These are phyloP conservation scores for Aureobasidium musti DNA, from an alignment of 2,329 filamentous ascomycete genomes.

Conservation along the genomic window DNA sequence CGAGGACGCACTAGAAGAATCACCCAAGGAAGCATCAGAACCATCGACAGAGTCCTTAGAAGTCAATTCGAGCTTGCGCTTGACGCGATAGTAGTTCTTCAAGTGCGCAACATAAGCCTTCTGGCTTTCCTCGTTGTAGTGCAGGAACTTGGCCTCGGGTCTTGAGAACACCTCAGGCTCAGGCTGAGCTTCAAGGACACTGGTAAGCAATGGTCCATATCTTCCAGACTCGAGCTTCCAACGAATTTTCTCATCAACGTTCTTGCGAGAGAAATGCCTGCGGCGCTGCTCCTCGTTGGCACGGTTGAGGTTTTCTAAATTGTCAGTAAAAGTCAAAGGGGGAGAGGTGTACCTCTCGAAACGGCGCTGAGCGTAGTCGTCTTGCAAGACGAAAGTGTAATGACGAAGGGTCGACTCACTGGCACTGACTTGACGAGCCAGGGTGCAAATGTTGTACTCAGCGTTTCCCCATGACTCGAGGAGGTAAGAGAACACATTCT, in stretches of 20 bases:
- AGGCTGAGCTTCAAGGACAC: neutral
- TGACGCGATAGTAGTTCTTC: neutral
- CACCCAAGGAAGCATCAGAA: neutral
- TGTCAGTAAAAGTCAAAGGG: neutral
- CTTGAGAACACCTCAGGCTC: neutral
- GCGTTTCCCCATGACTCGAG: neutral
- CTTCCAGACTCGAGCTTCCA: constrained; percentile 23
- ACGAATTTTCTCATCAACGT: constrained; percentile 2
- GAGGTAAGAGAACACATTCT: neutral
- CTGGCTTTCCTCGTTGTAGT: neutral
- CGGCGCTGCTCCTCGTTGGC: constrained; percentile 1
- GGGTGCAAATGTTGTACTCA: neutral
- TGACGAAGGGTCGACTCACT: neutral
- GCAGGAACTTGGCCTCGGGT: constrained; percentile 9
- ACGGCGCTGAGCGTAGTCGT: neutral
- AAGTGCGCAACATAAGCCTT: neutral
- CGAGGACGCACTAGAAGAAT: neutral
- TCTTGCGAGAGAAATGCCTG: neutral
- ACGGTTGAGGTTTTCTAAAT: neutral
- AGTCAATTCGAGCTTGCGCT: neutral
- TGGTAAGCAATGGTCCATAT: constrained; percentile 9
- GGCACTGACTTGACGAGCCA: neutral
- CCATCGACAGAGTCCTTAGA: neutral
- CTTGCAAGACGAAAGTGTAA: neutral
- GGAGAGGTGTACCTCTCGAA: neutral